A percentile compares a stretch with the other conserved stretches of the same genome.
Evolutionary conservation across 202 grass and related monocot genomes (phyloP).

Genomic region (Elaeis oleifera): DNA sequence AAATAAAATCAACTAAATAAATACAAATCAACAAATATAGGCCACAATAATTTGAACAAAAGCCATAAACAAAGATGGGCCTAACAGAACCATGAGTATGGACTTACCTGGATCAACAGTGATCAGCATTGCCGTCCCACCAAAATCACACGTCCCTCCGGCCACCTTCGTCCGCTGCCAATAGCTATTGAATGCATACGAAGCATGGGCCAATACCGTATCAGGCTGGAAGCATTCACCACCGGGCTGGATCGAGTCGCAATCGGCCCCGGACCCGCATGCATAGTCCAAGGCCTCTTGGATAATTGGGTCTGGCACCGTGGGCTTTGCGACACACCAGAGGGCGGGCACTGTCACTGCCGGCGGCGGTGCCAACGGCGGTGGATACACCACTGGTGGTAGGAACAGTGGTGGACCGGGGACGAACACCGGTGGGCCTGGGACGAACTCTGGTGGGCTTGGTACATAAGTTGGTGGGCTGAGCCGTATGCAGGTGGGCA

Average conservation of each 20-base stretch:
- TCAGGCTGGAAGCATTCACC: conserved; percentile 66
- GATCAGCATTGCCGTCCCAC: conserved; percentile 71
- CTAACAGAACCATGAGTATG: not conserved
- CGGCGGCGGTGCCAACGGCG: conserved; percentile 39
- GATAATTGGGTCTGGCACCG: conserved; percentile 80
- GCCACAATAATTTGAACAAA: not conserved
- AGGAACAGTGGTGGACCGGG: conserved; percentile 32
- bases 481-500: conserved; percentile 15
- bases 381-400: conserved; percentile 81
- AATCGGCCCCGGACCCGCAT: conserved; percentile 56
- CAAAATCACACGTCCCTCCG: conserved; percentile 79
- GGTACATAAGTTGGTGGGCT: not conserved
- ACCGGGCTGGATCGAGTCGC: conserved; percentile 38
- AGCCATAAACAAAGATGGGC: not conserved
- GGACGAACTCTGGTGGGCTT: not conserved
- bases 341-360: conserved; percentile 24
- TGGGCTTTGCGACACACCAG: conserved; percentile 89
- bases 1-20: no score
- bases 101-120: conserved; percentile 67
- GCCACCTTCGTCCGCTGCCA: conserved; percentile 49
- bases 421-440: not conserved
- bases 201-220: conserved; percentile 70
- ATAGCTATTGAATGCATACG: conserved; percentile 78
- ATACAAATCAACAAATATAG: not conserved
- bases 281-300: conserved; percentile 99